Evolutionary conservation across 1,284 basidiomycete genomes (phyloP).

Genomic region (Ganoderma lucidum): DNA sequence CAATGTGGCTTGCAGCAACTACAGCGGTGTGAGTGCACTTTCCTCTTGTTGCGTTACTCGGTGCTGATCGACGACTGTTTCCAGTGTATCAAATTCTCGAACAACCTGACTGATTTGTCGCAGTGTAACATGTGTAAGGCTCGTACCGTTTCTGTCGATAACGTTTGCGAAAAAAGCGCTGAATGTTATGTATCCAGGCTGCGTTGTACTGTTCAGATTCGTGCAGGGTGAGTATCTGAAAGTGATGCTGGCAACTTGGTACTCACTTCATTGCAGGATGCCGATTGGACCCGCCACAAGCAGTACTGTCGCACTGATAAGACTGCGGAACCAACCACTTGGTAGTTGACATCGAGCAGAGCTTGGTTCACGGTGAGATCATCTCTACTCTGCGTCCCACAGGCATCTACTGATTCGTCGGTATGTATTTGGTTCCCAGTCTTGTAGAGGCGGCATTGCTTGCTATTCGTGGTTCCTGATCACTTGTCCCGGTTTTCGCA

Average conservation of each 20-base stretch:
- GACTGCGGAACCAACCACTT: not conserved
- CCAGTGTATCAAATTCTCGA: constrained; percentile 20
- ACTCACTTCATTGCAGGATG: not conserved
- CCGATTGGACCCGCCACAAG: constrained; percentile 1
- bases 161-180: not conserved
- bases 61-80: not conserved
- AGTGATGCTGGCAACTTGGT: not conserved
- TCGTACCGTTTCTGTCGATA: not conserved
- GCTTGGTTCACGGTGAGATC: not conserved
- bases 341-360: not conserved
- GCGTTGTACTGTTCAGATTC: not conserved
- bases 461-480: too few species aligned
- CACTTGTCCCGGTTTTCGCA: too few species aligned
- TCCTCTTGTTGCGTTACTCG: constrained; percentile 10
- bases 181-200: not conserved
- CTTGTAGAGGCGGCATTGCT: too few species aligned
- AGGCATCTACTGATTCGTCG: not conserved
- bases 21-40: constrained; percentile 22
- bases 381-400: not conserved
- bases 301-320: not conserved
- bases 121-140: constrained; percentile 25
- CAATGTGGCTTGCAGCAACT: constrained; percentile 43
- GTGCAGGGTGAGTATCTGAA: not conserved
- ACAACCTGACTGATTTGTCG: constrained; percentile 16
- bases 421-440: not conserved